A percentile compares a stretch with the other conserved stretches of the same genome.
Conservation (phyloP, 225 moss, liverwort and hornwort genomes). For the Climacium dendroides region DNA sequence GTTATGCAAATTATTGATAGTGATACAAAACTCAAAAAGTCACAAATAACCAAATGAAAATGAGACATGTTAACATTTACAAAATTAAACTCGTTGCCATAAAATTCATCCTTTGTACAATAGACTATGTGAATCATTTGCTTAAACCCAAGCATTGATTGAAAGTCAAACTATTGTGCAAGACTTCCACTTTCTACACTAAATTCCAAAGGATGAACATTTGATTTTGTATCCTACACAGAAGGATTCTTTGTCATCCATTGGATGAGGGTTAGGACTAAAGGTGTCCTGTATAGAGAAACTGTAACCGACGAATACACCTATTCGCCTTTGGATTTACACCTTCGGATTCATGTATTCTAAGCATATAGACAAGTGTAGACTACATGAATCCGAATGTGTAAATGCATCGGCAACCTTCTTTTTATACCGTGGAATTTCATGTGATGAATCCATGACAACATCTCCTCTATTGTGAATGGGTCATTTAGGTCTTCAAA, state of each 20-base stretch:
- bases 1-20: rapidly evolving
- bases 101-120: rapidly evolving
- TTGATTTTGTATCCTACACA: rapidly evolving
- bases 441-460: background rate
- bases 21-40: background rate
- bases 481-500: background rate
- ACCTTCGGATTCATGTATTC: background rate
- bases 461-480: background rate
- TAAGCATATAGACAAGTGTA: background rate
- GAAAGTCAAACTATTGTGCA: background rate
- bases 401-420: no score
- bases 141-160: background rate
- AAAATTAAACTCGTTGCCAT: rapidly evolving
- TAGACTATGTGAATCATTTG: background rate
- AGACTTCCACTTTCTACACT: no score
- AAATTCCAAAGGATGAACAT: background rate
- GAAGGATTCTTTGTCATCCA: background rate
- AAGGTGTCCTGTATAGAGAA: background rate
- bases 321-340: background rate
- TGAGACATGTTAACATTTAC: rapidly evolving
- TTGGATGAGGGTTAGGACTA: no score
- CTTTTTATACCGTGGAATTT: background rate
- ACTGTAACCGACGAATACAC: background rate
- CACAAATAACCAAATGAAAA: background rate
- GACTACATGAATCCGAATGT: no score